These are phyloP conservation scores for Cephalotrichum gorgonifer DNA, from an alignment of 2,329 filamentous ascomycete species.

Conservation along the genomic window DNA sequence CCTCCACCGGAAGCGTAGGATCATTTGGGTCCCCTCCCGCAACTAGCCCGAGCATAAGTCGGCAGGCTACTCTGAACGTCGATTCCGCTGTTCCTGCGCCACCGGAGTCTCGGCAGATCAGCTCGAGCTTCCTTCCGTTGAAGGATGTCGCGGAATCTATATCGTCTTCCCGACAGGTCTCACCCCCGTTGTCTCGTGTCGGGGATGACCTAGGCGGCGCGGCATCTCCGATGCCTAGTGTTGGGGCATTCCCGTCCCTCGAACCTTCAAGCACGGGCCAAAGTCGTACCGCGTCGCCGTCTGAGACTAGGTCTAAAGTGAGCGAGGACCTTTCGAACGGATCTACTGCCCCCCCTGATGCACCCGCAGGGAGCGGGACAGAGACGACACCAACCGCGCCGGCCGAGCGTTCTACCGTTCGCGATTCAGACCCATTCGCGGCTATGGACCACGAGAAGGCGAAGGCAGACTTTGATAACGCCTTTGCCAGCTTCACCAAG, in stretches of 20 bases:
- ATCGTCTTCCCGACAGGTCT: conserved; percentile 68
- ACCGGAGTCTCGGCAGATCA: conserved; percentile 67
- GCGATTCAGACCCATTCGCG: conserved; percentile 37
- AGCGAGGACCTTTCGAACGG: conserved; percentile 4
- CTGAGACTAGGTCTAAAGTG: background rate
- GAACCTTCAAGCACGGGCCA: conserved; percentile 7
- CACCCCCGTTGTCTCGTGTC: conserved; percentile 51
- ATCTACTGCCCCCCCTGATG: conserved; percentile 4
- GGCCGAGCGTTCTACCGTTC: background rate
- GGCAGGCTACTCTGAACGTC: conserved; percentile 43
- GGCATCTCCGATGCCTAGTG: conserved; percentile 1
- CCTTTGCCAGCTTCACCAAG: conserved; percentile 65
- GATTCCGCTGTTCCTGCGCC: conserved; percentile 40
- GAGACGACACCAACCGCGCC: conserved; percentile 3
- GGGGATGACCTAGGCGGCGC: conserved; percentile 17
- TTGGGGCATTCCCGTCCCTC: conserved; percentile 3
- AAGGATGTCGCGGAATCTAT: conserved; percentile 55
- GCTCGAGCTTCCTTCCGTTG: conserved; percentile 65
- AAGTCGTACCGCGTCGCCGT: conserved; percentile 31
- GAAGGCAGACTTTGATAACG: conserved; percentile 76
- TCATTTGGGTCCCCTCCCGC: conserved; percentile 44
- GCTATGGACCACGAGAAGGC: conserved; percentile 46
- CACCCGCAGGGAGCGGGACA: conserved; percentile 3
- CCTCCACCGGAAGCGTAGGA: conserved; percentile 40
- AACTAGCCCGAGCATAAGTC: conserved; percentile 55